Evolutionary conservation across 805 yeast species (phyloP), one percentile per base, ranked within the genome.

Genomic region (Starmera amethionina): DNA sequence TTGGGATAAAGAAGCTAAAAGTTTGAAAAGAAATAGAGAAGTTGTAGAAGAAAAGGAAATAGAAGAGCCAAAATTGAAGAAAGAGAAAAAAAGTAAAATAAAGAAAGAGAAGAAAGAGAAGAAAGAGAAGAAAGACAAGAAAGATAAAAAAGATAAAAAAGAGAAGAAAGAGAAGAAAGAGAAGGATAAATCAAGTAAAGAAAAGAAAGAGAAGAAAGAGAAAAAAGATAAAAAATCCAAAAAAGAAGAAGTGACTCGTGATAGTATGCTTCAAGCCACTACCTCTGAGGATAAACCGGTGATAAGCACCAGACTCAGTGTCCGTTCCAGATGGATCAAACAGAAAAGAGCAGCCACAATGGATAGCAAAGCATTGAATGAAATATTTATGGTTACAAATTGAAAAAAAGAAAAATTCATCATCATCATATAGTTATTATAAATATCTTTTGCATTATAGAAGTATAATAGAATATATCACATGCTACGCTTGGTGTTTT

Each of bases 301-400:
- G 1, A 62, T 73, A 1, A 50, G 72, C 11, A 72, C 81, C n/a
- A 69, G 83, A 52, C 57, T 77, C 37, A 79, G 94, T 1, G 83
- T 83, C 4, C 75, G 97, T 58, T 79, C 94, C 18, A 81, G 76
- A 59, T 89, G 87, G 81, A 89, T 90, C 41, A 81, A 73, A 48
- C 95, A 88, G 59, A 90, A 90, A 58, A 73, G 93, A 52, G 93
- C 95, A 10, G 90, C 97, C 2, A 87, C 89, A 0, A 75, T 82
- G 79, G 97, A 90, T 57, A 73, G 82, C 3, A 79, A 86, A 58
- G 88, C 96, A 12, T 70, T 90, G 46, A 87, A 85, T 50, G 97
- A 90, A 62, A 90, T 90, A 42, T 85, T 90, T 56, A 90, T 90
- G 97, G 75, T 88, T 36, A 67, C 82, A 25, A 72, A 68, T 46